phyloP scores from a whole-genome alignment of 2,329 filamentous ascomycete species.

The Pseudocercospora eumusae region DNA sequence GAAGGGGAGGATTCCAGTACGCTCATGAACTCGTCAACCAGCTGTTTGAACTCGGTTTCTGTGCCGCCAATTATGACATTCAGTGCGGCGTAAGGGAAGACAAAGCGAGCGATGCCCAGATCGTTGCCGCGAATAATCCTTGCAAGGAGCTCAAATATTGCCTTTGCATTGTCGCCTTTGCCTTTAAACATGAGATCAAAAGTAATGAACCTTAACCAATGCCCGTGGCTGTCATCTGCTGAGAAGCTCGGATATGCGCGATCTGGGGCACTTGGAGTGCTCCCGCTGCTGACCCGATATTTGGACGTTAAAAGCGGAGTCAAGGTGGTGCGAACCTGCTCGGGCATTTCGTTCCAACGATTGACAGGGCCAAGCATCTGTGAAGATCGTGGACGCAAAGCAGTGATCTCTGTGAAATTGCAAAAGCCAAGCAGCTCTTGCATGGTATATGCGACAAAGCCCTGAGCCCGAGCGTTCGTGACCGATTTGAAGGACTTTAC shows the following conservation, averaged over 20 bases:
- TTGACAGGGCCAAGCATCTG: conserved; percentile 64
- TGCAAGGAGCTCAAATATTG: conserved; percentile 78
- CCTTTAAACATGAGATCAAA: conserved; percentile 79
- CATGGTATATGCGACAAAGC: conserved; percentile 91
- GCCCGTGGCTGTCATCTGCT: conserved; percentile 66
- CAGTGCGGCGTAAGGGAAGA: conserved; percentile 82
- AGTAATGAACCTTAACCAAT: conserved; percentile 80
- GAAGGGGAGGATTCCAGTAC: conserved; percentile 68
- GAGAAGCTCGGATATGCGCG: conserved; percentile 74
- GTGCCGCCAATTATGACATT: conserved; percentile 78
- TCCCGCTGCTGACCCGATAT: conserved; percentile 65
- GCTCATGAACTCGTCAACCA: conserved; percentile 71
- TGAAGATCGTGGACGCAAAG: conserved; percentile 54
- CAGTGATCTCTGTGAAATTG: conserved; percentile 64
- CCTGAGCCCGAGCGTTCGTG: conserved; percentile 83
- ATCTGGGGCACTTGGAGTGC: conserved; percentile 32
- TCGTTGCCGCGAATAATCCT: conserved; percentile 85
- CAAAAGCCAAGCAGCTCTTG: conserved; percentile 83
- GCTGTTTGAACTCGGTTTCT: conserved; percentile 62
- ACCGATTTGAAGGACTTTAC: conserved; percentile 90
- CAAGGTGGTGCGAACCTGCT: conserved; percentile 76
- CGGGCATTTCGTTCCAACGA: conserved; percentile 77
- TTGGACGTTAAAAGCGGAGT: conserved; percentile 83
- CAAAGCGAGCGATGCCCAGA: conserved; percentile 78
- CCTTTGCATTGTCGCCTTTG: conserved; percentile 70